phyloP scores from a whole-genome alignment of 1,139 yeast species.

The Magnusiomyces sp. region DNA sequence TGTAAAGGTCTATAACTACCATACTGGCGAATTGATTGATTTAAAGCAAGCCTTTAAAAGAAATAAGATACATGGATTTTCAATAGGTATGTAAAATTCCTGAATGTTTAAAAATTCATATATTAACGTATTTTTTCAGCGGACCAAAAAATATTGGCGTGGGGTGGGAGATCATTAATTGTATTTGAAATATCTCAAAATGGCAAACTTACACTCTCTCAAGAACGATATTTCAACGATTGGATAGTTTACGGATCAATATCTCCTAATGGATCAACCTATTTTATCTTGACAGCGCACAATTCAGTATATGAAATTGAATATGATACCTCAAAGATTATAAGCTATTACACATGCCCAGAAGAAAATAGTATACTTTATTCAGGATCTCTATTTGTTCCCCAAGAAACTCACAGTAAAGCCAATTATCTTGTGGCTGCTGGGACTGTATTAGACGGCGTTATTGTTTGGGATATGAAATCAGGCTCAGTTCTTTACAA shows the following conservation, averaged over 20 bases:
- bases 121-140: not conserved
- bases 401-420: conserved; percentile 32
- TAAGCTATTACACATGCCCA: conserved; percentile 40
- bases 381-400: conserved; percentile 64
- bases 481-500: conserved; percentile 42
- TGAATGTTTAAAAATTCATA: not conserved
- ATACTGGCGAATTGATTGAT: conserved; percentile 34
- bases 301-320: conserved; percentile 52
- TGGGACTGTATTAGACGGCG: conserved; percentile 90
- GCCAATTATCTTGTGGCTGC: conserved; percentile 47
- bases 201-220: conserved; percentile 13
- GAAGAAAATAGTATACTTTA: conserved; percentile 77
- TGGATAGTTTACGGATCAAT: conserved; percentile 5
- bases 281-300: conserved; percentile 71
- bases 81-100: conserved; percentile 25
- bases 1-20: conserved; percentile 47
- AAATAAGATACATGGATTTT: conserved; percentile 75
- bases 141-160: conserved; percentile 38
- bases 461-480: conserved; percentile 54
- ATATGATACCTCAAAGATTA: conserved; percentile 24
- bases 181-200: conserved; percentile 23
- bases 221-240: conserved; percentile 5
- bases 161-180: conserved; percentile 67
- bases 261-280: conserved; percentile 19
- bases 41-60: conserved; percentile 47